Evolutionary conservation across 148 eudicot genomes (phyloP).

Genomic region (Amaranthus cruentus): DNA sequence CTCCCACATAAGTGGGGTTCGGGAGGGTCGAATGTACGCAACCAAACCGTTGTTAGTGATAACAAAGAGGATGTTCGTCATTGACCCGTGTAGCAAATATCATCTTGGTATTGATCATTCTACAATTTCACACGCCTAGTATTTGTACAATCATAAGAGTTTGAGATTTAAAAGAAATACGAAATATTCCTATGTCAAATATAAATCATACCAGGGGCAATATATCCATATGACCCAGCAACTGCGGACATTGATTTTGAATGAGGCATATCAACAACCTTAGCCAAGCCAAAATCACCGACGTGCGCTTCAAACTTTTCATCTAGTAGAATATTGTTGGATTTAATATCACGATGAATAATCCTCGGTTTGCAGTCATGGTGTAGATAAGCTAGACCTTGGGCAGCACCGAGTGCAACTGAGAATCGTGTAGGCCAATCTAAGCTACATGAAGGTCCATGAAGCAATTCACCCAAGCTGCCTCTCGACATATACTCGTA

Average conservation of each 20-base stretch:
- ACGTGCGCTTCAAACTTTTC: slow-evolving; percentile 96
- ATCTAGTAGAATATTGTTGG: slow-evolving; percentile 85
- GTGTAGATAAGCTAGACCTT: slow-evolving; percentile 90
- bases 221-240: slow-evolving; percentile 98
- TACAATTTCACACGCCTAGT: too few species aligned
- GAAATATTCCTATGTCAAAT: neutral
- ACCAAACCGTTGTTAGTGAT: too few species aligned
- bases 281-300: slow-evolving; percentile 97
- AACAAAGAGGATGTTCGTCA: too few species aligned
- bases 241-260: slow-evolving; percentile 91
- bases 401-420: slow-evolving; percentile 89
- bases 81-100: too few species aligned
- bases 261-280: slow-evolving; percentile 96
- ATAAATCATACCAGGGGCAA: slow-evolving; percentile 83
- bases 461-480: slow-evolving; percentile 90
- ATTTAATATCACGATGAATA: slow-evolving; percentile 91
- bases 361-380: slow-evolving; percentile 97
- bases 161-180: neutral
- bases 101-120: too few species aligned
- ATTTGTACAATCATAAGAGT: too few species aligned
- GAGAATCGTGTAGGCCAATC: slow-evolving; percentile 80
- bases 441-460: slow-evolving; percentile 50
- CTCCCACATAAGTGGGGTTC: too few species aligned
- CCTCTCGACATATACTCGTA: slow-evolving; percentile 94
- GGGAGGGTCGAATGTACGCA: too few species aligned